Evolutionary conservation across 306 rosid species (phyloP), one percentile per base, ranked within the genome.

Genomic region (Quercus glauca): DNA sequence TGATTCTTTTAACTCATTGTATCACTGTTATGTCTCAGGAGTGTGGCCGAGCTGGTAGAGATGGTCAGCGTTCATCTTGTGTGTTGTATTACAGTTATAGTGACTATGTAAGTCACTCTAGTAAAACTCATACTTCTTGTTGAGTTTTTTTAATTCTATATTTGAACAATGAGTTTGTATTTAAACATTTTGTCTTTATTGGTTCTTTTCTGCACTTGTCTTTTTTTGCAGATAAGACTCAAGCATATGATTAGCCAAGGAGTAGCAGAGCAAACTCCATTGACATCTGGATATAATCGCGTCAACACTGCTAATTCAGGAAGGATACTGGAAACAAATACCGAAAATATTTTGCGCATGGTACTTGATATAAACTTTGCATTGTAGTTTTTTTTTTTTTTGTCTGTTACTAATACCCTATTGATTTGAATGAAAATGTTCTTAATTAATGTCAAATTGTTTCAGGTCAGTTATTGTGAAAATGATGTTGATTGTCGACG

Each of bases 41-140:
- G 78, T 95, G 99, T 81, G 98, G 99, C 43, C 97, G 99, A 80
- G 99, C 99, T 83, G 99, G 99, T 85, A 91, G 99, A 87, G 99
- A 95, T 82, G 99, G 99, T 82, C 99, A 81, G 74, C 90, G 82
- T 69, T 82, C 99, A 65, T 95, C 99, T 71, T 95, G 99, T 82
- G 83, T 95, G 81, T 78, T 95, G 79, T 95, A 93, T 79, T 95
- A 95, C 80, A 93, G 88, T 89, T 95, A 95, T 69, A 85, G 97
- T 78, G 99, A 95, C 72, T 95, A 91, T 87, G 98, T 95, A 76
- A 85, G 98, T 90, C 70, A 71, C 69, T 55, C 52, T 6, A 43
- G 63, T 71, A 53, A 72, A 72, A 9, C 26, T 67, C 23, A 55
- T 63, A 71, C 51, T 41, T 45, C 76, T 78, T 59, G 37, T 71